Base-by-base conservation (phyloP, 163 green algal genomes). In the Botryococcus braunii region DNA sequence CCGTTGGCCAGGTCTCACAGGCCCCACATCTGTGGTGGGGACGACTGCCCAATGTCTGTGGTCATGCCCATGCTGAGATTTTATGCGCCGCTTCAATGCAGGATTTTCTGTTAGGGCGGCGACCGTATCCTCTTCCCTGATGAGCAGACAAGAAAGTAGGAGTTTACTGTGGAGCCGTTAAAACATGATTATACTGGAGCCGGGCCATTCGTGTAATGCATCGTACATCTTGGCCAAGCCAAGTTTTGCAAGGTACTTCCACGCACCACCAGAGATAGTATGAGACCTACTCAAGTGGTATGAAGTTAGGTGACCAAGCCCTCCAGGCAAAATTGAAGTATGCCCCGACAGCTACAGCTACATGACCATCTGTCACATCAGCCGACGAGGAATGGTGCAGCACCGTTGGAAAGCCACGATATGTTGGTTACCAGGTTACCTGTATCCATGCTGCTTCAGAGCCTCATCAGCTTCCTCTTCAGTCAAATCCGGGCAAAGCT, bases 51-150 rank as follows among this genome's bases (percentile, higher is more conserved):
- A 13, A 55, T 55, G 13, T 27, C 17, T 13, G 17, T 13, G n/a
- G 11, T 39, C 60, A 5, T 34, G 34, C 4, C 39, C 27, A 29
- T 40, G 68, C 7, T 60, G 56, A 21, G 37, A 65, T 37, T 71
- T 36, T 6, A 84, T 75, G 11, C 61, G 48, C 21, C 73, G 70
- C 55, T 65, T 36, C 69, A 92, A 91, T n/a, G 49, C 50, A 0
- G 70, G 39, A 41, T 89, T 79, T 4, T 74, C 82, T 31, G 80
- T 78, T 7, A 91, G 65, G 23, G 69, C 43, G 27, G 83, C 66
- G 0, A 83, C 83, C 0, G 86, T 79, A 0, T 88, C 81, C 0
- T 91, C 85, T 70, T 92, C 86, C 75, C 81, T 84, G 63, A 36
- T 34, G 6, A 36, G 1, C 41, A 11, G 34, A 17, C n/a, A 17